These are phyloP conservation scores for Tulasnella sp. DNA, from an alignment of 768 basidiomycete genomes.

Conservation along the genomic window DNA sequence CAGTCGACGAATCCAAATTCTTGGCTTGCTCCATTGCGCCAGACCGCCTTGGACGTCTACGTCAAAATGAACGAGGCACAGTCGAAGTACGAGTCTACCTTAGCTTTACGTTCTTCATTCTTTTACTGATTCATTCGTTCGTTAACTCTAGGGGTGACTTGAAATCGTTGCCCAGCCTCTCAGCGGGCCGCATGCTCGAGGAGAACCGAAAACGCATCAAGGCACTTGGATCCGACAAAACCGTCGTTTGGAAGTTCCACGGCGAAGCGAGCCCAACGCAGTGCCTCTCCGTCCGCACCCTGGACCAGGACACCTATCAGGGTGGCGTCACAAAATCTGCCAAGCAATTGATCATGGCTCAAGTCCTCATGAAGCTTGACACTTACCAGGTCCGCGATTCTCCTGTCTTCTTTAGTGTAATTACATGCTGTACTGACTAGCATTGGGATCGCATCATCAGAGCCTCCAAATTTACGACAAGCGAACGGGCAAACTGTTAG, in stretches of 20 bases:
- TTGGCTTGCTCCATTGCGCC: conserved; percentile 23
- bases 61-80: conserved; percentile 24
- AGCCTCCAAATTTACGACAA: conserved; percentile 29
- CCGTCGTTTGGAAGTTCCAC: conserved; percentile 28
- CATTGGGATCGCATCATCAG: background rate
- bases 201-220: conserved; percentile 21
- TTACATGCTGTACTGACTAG: background rate
- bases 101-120: background rate
- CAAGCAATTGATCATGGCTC: conserved; percentile 18
- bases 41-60: conserved; percentile 14
- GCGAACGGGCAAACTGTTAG: conserved; percentile 9
- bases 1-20: conserved; percentile 10
- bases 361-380: conserved; percentile 30
- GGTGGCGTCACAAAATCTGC: background rate
- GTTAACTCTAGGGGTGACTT: background rate
- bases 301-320: conserved; percentile 12
- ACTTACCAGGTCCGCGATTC: conserved; percentile 25
- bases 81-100: conserved; percentile 19
- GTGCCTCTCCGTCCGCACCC: conserved; percentile 24
- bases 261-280: conserved; percentile 28
- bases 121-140: background rate
- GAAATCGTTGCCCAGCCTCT: background rate
- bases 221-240: background rate
- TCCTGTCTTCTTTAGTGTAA: background rate
- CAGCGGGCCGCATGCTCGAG: conserved; percentile 1